These are phyloP conservation scores for Hypoxylon sp. DNA, from an alignment of 2,329 filamentous ascomycete genomes.

Conservation along the genomic window DNA sequence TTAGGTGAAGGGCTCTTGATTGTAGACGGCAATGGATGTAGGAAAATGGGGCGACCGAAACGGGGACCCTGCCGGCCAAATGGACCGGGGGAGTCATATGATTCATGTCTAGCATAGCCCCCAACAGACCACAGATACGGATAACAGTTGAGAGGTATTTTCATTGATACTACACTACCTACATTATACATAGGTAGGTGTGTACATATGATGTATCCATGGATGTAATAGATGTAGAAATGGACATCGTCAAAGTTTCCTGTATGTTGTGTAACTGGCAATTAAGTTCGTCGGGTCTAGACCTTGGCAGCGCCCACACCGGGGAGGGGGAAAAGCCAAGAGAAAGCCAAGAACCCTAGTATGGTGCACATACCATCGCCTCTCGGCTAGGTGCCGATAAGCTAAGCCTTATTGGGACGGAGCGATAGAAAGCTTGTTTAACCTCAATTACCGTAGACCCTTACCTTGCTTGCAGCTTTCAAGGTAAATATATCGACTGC, in stretches of 20 bases:
- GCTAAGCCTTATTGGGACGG: constrained; percentile 34
- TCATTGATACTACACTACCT: background rate
- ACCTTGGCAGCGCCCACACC: constrained; percentile 11
- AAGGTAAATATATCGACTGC: background rate
- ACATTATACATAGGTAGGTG: too few species aligned
- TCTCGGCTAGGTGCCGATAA: constrained; percentile 37
- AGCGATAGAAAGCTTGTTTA: constrained; percentile 30
- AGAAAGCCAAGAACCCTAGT: constrained; percentile 22
- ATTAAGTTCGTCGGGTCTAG: constrained; percentile 26
- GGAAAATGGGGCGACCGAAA: background rate
- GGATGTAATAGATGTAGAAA: too few species aligned
- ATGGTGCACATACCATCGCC: constrained; percentile 23
- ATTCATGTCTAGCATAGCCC: background rate
- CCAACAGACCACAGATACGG: too few species aligned
- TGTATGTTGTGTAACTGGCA: constrained; percentile 18
- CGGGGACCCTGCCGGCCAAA: background rate
- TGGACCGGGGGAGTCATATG: background rate
- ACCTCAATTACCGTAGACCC: background rate
- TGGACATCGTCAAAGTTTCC: background rate
- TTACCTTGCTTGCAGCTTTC: constrained; percentile 1
- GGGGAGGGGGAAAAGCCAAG: too few species aligned
- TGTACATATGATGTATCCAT: too few species aligned
- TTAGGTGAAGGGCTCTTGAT: background rate
- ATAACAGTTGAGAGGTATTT: background rate
- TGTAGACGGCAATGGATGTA: background rate